phyloP scores from a whole-genome alignment of 805 yeast species.

The Schizosaccharomyces lindneri region DNA sequence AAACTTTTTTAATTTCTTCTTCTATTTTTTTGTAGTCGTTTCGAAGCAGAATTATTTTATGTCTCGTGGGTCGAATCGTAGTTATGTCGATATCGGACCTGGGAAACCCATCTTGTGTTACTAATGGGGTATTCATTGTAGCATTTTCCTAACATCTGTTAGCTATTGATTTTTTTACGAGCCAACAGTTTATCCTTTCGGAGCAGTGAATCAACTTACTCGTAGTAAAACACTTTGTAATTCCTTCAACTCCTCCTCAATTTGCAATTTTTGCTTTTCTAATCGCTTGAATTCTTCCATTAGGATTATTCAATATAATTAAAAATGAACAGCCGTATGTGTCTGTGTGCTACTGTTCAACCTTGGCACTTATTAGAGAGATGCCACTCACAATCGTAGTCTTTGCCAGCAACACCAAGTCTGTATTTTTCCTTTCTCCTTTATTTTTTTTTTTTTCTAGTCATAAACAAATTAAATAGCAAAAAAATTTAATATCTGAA shows the following conservation, averaged over 20 bases:
- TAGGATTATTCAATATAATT: neutral
- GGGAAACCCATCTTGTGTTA: constrained; percentile 64
- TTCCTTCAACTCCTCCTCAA: neutral
- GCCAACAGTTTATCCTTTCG: neutral
- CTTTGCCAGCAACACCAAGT: too few relatives aligned
- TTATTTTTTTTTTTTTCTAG: too few relatives aligned
- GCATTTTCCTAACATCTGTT: constrained; percentile 17
- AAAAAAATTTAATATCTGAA: too few relatives aligned
- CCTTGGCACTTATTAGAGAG: too few relatives aligned
- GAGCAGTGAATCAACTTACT: neutral
- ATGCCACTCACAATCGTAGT: too few relatives aligned
- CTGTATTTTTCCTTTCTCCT: too few relatives aligned
- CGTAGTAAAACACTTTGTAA: neutral
- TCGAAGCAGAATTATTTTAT: neutral
- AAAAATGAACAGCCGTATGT: too few relatives aligned
- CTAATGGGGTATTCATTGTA: constrained; percentile 39
- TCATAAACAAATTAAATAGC: too few relatives aligned
- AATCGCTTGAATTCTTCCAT: neutral
- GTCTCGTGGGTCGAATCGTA: constrained; percentile 12
- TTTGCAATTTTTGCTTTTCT: neutral
- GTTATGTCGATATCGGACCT: constrained; percentile 62
- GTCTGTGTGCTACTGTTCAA: too few relatives aligned
- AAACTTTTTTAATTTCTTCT: neutral
- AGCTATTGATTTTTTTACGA: neutral
- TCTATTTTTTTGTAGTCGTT: neutral